Evolutionary conservation across 805 yeast genomes (phyloP), one percentile per base, ranked within the genome.

Genomic region (Lachancea lanzarotensis): DNA sequence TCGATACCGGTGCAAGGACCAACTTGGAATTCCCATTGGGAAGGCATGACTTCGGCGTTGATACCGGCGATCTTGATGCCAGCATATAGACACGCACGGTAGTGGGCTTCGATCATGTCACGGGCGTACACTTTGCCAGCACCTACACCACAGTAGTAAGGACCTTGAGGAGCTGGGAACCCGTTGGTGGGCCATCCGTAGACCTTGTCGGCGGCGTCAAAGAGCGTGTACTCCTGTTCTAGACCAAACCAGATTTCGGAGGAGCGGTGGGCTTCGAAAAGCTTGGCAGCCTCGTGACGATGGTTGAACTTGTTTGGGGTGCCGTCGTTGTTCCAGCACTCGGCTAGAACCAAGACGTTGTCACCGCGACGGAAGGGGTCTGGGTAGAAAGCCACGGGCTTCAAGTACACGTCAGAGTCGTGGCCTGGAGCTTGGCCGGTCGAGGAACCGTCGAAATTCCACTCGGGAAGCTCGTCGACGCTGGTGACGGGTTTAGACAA

Each of bases 151-250:
- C 98, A 93, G 82, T 93, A 93, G 84, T 93, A 93, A 51, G 98
- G 98, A 56, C 98, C 98, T 75, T 93, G 98, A 54, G 98, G 98
- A 58, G 96, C 98, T 67, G 98, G 98, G 95, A 79, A 93, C 52
- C 98, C 98, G 60, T 97, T 97, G 76, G 86, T 82, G 71, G 98
- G 98, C 98, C 98, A 93, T 55, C 96, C 98, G 71, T 90, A 93
- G 52, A 84, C 89, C 62, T 83, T 73, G 69, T 86, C 95, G 62
- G 70, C 83, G 68, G 85, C 83, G 70, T 93, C 98, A 64, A 93
- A 86, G 68, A 93, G 73, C 56, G 98, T 93, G 76, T 93, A 93
- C 72, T 93, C 98, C 76, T 93, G 98, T 75, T 93, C 98, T 61
- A 93, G 77, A 71, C 98, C 98, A 60, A 93, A 93, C 98, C 98